A percentile compares a stretch with the other conserved stretches of the same genome.
phyloP scores from a whole-genome alignment of 805 yeast species.

The Starmerella scarabaei region DNA sequence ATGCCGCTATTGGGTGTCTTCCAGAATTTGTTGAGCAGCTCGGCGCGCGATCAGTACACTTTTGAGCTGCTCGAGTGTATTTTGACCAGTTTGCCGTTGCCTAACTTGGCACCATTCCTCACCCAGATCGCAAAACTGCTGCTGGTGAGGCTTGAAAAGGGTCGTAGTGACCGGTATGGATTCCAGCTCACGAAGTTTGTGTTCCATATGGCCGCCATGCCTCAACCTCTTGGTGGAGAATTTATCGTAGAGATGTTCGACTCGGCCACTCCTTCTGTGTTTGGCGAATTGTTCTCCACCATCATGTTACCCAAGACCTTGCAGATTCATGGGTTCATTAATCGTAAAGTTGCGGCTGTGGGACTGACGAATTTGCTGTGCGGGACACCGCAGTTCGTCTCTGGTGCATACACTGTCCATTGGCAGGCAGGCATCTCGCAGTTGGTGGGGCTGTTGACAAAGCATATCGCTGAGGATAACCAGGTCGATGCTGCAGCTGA shows the following conservation, averaged over 20 bases:
- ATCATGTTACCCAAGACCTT: slow-evolving; percentile 28
- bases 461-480: slow-evolving; percentile 29
- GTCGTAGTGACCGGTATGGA: slow-evolving; percentile 71
- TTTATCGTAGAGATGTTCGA: slow-evolving; percentile 45
- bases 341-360: slow-evolving; percentile 36
- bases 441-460: slow-evolving; percentile 34
- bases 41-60: slow-evolving; percentile 66
- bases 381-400: slow-evolving; percentile 28
- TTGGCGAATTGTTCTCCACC: slow-evolving; percentile 25
- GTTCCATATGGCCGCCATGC: slow-evolving; percentile 37
- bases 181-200: slow-evolving; percentile 57
- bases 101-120: slow-evolving; percentile 39
- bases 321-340: slow-evolving; percentile 30
- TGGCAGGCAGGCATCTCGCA: slow-evolving; percentile 35
- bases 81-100: slow-evolving; percentile 42
- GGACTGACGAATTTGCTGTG: slow-evolving; percentile 37
- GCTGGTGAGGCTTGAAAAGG: slow-evolving; percentile 64
- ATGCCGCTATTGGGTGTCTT: slow-evolving; percentile 90
- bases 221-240: slow-evolving; percentile 32
- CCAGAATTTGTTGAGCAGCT: slow-evolving; percentile 81
- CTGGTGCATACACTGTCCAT: slow-evolving; percentile 33
- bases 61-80: slow-evolving; percentile 72
- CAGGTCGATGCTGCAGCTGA: slow-evolving; percentile 22
- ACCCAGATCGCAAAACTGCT: slow-evolving; percentile 65
- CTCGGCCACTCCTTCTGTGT: slow-evolving; percentile 25